Evolutionary conservation across 306 rosid genomes (phyloP).

Genomic region (Quercus gilva): DNA sequence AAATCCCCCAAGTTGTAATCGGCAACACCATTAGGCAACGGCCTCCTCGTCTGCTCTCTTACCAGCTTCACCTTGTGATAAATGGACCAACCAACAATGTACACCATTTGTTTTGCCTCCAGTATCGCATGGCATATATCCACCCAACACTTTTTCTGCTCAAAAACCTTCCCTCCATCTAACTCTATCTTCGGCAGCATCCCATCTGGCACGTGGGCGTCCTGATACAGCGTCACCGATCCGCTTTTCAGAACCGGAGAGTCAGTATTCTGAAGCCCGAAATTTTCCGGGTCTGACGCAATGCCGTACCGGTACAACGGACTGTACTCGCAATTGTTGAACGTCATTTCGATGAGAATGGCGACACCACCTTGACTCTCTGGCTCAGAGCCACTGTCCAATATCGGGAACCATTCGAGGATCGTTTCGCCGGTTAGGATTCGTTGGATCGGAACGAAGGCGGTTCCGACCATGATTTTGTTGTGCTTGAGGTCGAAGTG

Average conservation of each 20-base stretch:
- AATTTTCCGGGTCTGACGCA: conserved; percentile 41
- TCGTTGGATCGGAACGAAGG: conserved; percentile 51
- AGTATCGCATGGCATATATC: conserved; percentile 85
- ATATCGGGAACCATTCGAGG: conserved; percentile 75
- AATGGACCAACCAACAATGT: conserved; percentile 88
- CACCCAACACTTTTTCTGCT: conserved; percentile 87
- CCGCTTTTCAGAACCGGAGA: conserved; percentile 78
- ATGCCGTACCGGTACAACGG: conserved; percentile 42
- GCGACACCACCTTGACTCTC: conserved; percentile 68
- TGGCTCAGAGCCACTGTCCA: conserved; percentile 55
- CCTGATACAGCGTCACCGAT: conserved; percentile 82
- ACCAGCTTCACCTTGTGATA: conserved; percentile 86
- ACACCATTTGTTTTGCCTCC: conserved; percentile 93
- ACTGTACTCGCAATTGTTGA: conserved; percentile 68
- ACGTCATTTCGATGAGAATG: conserved; percentile 67
- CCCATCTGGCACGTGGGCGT: conserved; percentile 73
- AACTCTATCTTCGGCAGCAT: conserved; percentile 56
- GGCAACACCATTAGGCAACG: conserved; percentile 72
- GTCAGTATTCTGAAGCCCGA: conserved; percentile 52
- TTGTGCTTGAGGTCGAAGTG: conserved; percentile 76
- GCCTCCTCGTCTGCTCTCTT: conserved; percentile 63
- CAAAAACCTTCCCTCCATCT: conserved; percentile 46
- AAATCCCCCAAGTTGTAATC: conserved; percentile 76
- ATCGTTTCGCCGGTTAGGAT: conserved; percentile 54
- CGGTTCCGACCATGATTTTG: conserved; percentile 83